Percentiles rank a stretch among this genome's conserved stretches.
Conservation (phyloP, 164 flowering plant genomes). For the Aristolochia fimbriata region DNA sequence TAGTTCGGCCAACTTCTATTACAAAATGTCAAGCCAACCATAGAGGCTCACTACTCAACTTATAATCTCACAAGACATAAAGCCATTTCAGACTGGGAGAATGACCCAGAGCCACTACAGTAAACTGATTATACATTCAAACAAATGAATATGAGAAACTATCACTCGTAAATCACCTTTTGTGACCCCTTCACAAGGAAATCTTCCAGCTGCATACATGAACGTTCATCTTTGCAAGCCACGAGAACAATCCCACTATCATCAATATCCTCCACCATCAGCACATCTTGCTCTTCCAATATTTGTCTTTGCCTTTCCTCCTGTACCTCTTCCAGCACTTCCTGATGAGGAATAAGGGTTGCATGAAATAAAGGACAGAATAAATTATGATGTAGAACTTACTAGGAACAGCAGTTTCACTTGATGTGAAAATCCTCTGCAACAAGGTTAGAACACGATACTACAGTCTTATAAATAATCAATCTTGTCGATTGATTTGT, state of each 20-base stretch:
- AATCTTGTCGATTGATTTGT: too few relatives aligned
- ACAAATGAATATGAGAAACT: neutral
- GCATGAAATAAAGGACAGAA: neutral
- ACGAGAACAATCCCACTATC: conserved; percentile 56
- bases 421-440: too few relatives aligned
- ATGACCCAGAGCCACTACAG: neutral
- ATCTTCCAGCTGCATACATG: conserved; percentile 96
- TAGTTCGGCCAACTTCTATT: too few relatives aligned
- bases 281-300: conserved; percentile 23
- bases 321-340: conserved; percentile 76
- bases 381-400: neutral
- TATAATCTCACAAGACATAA: too few relatives aligned
- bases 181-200: conserved; percentile 53
- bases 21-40: too few relatives aligned
- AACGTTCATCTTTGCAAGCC: conserved; percentile 91
- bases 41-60: too few relatives aligned
- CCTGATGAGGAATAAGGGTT: conserved; percentile 26
- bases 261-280: conserved; percentile 19
- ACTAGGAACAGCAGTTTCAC: too few relatives aligned
- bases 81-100: too few relatives aligned
- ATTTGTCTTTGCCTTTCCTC: conserved; percentile 58
- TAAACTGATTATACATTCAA: neutral
- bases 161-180: conserved; percentile 35
- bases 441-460: too few relatives aligned
- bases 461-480: too few relatives aligned